Conservation (phyloP, 768 basidiomycete species). For the Boletus reticulatus region DNA sequence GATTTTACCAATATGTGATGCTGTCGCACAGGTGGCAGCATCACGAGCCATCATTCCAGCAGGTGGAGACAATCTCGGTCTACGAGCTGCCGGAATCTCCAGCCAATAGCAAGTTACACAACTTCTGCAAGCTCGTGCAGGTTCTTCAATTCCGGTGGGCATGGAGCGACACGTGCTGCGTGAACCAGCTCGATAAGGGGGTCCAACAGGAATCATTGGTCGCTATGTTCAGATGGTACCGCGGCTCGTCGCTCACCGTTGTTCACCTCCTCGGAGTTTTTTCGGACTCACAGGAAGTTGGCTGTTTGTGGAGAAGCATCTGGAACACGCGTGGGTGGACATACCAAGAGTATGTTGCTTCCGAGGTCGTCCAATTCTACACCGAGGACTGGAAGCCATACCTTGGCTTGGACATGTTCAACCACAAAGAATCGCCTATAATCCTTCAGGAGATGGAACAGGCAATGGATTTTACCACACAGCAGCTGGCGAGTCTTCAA, state of each 20-base stretch:
- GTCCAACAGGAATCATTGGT: constrained; percentile 3
- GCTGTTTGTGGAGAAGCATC: not conserved
- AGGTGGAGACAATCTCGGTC: too few species aligned
- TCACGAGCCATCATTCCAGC: too few species aligned
- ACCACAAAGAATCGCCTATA: constrained; percentile 2
- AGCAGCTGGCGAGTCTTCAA: not conserved
- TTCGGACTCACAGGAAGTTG: not conserved
- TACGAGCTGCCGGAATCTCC: too few species aligned
- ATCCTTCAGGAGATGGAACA: constrained; percentile 3
- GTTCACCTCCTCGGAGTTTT: constrained; percentile 4
- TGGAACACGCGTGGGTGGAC: constrained; percentile 15
- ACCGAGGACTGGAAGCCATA: constrained; percentile 13
- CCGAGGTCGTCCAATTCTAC: constrained; percentile 1
- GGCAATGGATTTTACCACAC: not conserved
- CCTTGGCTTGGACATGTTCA: not conserved
- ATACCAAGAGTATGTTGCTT: constrained; percentile 10
- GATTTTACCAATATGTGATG: constrained; percentile 6
- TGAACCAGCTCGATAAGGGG: not conserved
- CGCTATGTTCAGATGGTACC: constrained; percentile 15
- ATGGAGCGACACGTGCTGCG: constrained; percentile 12
- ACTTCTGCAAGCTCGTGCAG: too few species aligned
- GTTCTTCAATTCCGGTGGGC: not conserved
- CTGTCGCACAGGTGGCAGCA: constrained; percentile 1
- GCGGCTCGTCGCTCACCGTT: not conserved
- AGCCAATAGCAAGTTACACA: too few species aligned